Evolutionary conservation across 2,329 filamentous ascomycete species (phyloP).

Genomic region (Scedosporium boydii): DNA sequence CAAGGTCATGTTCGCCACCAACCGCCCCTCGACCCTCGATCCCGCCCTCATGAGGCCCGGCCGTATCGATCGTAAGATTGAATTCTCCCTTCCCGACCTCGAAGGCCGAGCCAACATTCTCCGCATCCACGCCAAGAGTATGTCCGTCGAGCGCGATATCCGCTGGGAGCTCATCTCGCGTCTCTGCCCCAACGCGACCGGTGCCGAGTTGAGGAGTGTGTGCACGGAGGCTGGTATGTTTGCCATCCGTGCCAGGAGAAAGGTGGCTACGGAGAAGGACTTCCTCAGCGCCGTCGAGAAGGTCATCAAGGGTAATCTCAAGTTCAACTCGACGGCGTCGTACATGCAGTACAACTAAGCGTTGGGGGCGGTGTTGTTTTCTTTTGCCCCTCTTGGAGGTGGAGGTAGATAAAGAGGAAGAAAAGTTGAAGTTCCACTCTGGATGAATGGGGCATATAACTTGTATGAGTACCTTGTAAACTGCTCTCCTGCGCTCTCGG

Average conservation of each 20-base stretch:
- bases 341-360: conserved; percentile 98
- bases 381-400: not conserved
- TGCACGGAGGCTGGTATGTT: conserved; percentile 99
- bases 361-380: not conserved
- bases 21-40: conserved; percentile 88
- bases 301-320: conserved; percentile 97
- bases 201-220: conserved; percentile 90
- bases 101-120: conserved; percentile 96
- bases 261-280: conserved; percentile 98
- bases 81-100: conserved; percentile 94
- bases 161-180: conserved; percentile 98
- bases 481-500: not conserved
- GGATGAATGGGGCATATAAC: not conserved
- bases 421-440: too few relatives aligned
- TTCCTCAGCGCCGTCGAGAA: conserved; percentile 97
- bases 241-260: conserved; percentile 84
- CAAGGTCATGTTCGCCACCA: conserved; percentile 99
- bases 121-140: conserved; percentile 97
- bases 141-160: conserved; percentile 98
- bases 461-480: conserved; percentile 1
- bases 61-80: conserved; percentile 97
- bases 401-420: not conserved
- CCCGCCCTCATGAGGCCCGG: conserved; percentile 96
- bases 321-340: conserved; percentile 97
- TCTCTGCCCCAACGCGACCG: conserved; percentile 93